These are phyloP conservation scores for Periconia sp. DNA, from an alignment of 2,329 filamentous ascomycete species.

Conservation along the genomic window DNA sequence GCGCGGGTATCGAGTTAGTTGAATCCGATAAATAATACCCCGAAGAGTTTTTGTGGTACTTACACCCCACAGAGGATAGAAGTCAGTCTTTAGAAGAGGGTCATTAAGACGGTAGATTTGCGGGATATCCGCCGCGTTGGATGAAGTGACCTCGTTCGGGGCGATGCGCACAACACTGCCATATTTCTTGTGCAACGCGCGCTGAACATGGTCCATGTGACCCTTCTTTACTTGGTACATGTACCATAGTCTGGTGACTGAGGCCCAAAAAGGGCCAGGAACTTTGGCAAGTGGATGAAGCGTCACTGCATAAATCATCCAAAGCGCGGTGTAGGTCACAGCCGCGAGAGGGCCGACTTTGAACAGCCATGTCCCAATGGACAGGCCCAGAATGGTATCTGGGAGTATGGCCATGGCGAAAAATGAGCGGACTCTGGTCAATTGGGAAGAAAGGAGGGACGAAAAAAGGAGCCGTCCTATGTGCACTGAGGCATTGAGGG, in stretches of 20 bases:
- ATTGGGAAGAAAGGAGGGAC: not conserved
- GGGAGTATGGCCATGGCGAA: constrained; percentile 4
- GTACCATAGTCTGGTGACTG: constrained; percentile 18
- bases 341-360: not conserved
- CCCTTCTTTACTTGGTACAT: constrained; percentile 15
- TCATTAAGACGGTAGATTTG: constrained; percentile 17
- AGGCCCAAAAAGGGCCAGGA: constrained; percentile 19
- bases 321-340: constrained; percentile 9
- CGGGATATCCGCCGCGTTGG: constrained; percentile 11
- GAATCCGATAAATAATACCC: too few relatives aligned
- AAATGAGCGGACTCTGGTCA: not conserved
- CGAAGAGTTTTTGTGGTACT: too few relatives aligned
- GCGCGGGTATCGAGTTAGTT: not conserved
- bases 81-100: constrained; percentile 17
- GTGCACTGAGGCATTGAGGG: too few relatives aligned
- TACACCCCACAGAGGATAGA: constrained; percentile 8
- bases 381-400: constrained; percentile 2
- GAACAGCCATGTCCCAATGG: constrained; percentile 3
- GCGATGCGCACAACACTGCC: constrained; percentile 16
- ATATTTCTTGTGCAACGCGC: constrained; percentile 12
- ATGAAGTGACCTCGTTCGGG: constrained; percentile 20
- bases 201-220: constrained; percentile 15
- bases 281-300: constrained; percentile 17
- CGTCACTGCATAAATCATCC: constrained; percentile 16
- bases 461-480: not conserved